Conservation (phyloP, 2,329 filamentous ascomycete genomes). For the Trichophyton schoenleinii region DNA sequence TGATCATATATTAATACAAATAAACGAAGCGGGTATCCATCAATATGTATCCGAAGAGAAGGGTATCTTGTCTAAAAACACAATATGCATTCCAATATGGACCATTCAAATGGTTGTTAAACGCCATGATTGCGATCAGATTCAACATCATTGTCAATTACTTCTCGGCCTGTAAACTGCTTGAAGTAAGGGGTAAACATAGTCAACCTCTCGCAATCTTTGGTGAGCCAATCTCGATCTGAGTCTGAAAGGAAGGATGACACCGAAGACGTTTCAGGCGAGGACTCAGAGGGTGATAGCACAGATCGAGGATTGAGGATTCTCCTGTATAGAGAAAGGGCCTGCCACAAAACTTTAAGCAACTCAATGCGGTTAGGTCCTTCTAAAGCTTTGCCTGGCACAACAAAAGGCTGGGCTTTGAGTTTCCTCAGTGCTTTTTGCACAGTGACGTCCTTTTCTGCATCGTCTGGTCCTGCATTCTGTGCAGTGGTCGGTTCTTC, state of each 20-base stretch:
- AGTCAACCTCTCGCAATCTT: background rate
- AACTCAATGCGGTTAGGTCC: background rate
- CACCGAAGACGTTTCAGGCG: background rate
- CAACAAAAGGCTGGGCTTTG: background rate
- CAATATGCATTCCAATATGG: background rate
- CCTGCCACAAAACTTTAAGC: background rate
- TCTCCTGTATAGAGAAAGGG: background rate
- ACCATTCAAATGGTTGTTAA: background rate
- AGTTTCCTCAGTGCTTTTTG: background rate
- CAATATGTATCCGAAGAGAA: background rate
- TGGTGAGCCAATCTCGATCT: background rate
- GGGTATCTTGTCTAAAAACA: background rate
- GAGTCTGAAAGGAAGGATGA: background rate
- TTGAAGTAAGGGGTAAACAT: conserved; percentile 1
- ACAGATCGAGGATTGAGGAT: background rate
- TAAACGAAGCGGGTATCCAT: background rate
- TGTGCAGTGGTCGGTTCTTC: background rate
- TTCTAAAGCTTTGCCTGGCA: too few species aligned
- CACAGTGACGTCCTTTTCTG: background rate
- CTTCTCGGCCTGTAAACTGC: background rate
- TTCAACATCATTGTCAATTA: background rate
- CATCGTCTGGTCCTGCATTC: background rate
- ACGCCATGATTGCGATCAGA: background rate
- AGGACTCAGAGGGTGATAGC: background rate
- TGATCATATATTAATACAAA: too few species aligned